Percentiles rank a stretch among this genome's conserved stretches.
Conservation (phyloP, 176 grass and related monocot species). For the Aegilops speltoides region DNA sequence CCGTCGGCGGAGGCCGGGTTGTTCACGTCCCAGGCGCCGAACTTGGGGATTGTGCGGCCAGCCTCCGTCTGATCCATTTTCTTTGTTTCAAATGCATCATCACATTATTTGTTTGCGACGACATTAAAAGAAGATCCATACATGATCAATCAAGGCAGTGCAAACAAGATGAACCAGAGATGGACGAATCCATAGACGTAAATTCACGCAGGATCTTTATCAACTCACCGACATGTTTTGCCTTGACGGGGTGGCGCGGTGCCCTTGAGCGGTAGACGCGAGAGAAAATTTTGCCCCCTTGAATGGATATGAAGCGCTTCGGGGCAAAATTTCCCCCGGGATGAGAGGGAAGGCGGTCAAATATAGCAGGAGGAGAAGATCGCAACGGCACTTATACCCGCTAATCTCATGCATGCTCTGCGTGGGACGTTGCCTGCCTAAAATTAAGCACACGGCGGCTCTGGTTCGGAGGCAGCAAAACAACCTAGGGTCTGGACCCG, state of each 20-base stretch:
- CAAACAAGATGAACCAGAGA: neutral
- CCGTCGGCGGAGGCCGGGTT: slow-evolving; percentile 85
- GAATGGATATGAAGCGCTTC: slow-evolving; percentile 27
- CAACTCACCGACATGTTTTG: slow-evolving; percentile 61
- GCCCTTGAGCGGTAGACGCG: slow-evolving; percentile 15
- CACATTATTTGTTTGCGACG: too few relatives aligned
- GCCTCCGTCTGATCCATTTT: slow-evolving; percentile 45
- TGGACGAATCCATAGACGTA: neutral
- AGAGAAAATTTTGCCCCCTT: slow-evolving; percentile 41
- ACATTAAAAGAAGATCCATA: neutral
- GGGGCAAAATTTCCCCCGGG: slow-evolving; percentile 43
- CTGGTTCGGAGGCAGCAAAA: neutral
- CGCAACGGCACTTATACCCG: slow-evolving; percentile 27
- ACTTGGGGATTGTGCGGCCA: slow-evolving; percentile 70
- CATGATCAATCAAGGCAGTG: neutral
- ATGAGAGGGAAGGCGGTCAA: slow-evolving; percentile 25
- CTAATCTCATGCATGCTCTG: slow-evolving; percentile 26
- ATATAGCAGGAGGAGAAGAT: slow-evolving; percentile 21
- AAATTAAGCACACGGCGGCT: slow-evolving; percentile 3
- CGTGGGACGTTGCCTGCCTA: slow-evolving; percentile 39
- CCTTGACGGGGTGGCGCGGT: slow-evolving; percentile 19
- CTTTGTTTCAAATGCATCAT: too few relatives aligned
- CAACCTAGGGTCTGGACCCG: too few relatives aligned
- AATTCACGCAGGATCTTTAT: neutral
- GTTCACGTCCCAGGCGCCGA: slow-evolving; percentile 89